Conservation (phyloP, 2,329 filamentous ascomycete genomes). For the Cladosporium halotolerans region DNA sequence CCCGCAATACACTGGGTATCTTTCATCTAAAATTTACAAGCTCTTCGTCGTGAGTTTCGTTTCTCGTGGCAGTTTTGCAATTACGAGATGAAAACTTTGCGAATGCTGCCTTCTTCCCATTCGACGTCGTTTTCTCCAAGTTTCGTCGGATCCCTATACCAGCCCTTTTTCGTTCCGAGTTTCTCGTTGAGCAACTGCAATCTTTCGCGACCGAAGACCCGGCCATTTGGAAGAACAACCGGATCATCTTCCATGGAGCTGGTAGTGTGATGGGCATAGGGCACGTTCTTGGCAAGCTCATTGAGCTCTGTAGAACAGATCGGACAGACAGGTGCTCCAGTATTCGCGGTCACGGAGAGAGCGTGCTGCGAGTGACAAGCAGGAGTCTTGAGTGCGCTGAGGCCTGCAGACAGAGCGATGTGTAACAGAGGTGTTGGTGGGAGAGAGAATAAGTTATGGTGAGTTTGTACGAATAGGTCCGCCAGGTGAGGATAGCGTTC, state of each 20-base stretch:
- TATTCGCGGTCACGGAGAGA: conserved; percentile 54
- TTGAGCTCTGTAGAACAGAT: conserved; percentile 96
- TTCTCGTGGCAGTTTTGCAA: too few relatives aligned
- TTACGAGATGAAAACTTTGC: conserved; percentile 87
- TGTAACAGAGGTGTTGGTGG: conserved; percentile 80
- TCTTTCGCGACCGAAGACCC: conserved; percentile 72
- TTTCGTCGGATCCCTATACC: conserved; percentile 72
- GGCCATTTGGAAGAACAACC: conserved; percentile 77
- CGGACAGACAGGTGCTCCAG: conserved; percentile 71
- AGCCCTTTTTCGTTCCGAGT: conserved; percentile 59
- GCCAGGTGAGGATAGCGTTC: conserved; percentile 72
- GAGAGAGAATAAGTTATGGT: conserved; percentile 78
- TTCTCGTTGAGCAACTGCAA: conserved; percentile 74
- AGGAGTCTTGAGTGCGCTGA: conserved; percentile 93
- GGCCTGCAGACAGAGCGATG: conserved; percentile 80
- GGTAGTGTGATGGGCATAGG: conserved; percentile 92
- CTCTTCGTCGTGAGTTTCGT: too few relatives aligned
- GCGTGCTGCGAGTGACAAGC: conserved; percentile 71
- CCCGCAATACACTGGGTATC: too few relatives aligned
- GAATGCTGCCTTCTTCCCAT: conserved; percentile 56
- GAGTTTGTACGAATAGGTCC: conserved; percentile 73
- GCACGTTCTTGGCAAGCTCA: conserved; percentile 77
- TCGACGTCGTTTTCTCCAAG: conserved; percentile 48
- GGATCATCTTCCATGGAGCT: conserved; percentile 86
- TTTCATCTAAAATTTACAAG: too few relatives aligned